Evolutionary conservation across 805 yeast genomes (phyloP), one percentile per base, ranked within the genome.

Genomic region (Naumovozyma baii): DNA sequence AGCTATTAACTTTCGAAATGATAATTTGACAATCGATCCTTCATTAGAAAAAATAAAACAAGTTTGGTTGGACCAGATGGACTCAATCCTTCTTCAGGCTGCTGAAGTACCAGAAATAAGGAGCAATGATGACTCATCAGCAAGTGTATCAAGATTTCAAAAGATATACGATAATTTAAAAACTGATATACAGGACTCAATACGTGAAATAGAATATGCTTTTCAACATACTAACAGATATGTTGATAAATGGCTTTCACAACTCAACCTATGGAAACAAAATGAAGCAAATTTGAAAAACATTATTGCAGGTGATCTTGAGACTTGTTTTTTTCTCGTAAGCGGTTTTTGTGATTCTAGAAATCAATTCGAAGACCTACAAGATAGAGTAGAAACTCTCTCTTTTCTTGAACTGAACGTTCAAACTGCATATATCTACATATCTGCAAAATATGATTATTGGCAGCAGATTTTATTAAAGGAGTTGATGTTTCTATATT

Each of bases 381-480:
- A 29, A n/a, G 13, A 12, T n/a, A 13, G 13, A 29, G 13, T 5
- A 9, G 5, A 13, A 8, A 29, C 13, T 8, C 15, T 10, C n/a
- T n/a, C 29, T 16, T 5, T 18, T 12, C 29, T 44, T 3, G 35
- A 43, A 0, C 55, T 83, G 29, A 67, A 73, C 32, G 74, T 67
- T 50, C 67, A 69, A 7, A 70, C 69, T 13, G 80, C 79, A 2
- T 82, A 77, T 43, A 54, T 70, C 0, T 61, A 76, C 29, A 66
- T 78, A 4, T 62, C 60, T 30, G 55, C 76, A 2, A 76, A 73
- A 48, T 80, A 73, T 61, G 81, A 78, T 42, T 46, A 54, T 2
- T 81, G 85, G 76, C 81, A 77, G 63, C 14, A 29, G 14, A 5
- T 29, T 5, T n/a, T 29, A 14, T n/a, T 5, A 5, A n/a, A 29